Base-by-base conservation (phyloP, 2,329 filamentous ascomycete species). In the Fusarium virguliforme region DNA sequence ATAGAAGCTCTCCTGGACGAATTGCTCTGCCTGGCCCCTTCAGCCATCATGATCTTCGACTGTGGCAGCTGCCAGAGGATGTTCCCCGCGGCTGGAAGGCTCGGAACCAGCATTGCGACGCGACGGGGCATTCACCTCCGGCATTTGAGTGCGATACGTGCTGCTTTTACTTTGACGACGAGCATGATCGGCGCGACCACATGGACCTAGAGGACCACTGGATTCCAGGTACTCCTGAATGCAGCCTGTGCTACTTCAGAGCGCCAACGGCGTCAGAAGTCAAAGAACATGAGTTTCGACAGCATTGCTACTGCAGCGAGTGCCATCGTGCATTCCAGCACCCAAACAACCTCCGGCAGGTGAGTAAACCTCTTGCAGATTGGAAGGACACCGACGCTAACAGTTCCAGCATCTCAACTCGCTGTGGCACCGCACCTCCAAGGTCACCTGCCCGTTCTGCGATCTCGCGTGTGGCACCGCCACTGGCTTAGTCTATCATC, bases 381-480 rank as follows among this genome's bases (percentile, higher is more conserved):
- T 13, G 0, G 13, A 1, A 2, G 7, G 8, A 22, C 9, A 1
- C 1, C 0, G 0, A 10, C 3, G 10, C 8, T 60, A 18, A 73
- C 9, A 1, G 2, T 0, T 4, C 4, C 9, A 90, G 88, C 89
- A 91, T 67, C 79, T 87, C 3, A 86, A 85, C 28, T 90, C 88
- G 0, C 79, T 79, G 6, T 73, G 76, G 50, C 89, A 92, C 53
- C 64, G 51, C 3, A 13, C 24, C 4, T 35, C 67, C 2, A 6
- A 12, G 6, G 58, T 65, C 32, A 46, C 37, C 3, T 92, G 89
- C 58, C 88, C 86, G 0, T 91, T 88, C 75, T 92, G 89, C 79
- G 76, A 80, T 43, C 61, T 38, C 2, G 28, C 8, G 4, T 88
- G 82, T 66, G 79, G 83, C 6, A 85, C 85, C 0, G 87, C 88